Evolutionary conservation across 345 rosid genomes (phyloP), one percentile per base, ranked within the genome.

Genomic region (Erucastrum elatum): DNA sequence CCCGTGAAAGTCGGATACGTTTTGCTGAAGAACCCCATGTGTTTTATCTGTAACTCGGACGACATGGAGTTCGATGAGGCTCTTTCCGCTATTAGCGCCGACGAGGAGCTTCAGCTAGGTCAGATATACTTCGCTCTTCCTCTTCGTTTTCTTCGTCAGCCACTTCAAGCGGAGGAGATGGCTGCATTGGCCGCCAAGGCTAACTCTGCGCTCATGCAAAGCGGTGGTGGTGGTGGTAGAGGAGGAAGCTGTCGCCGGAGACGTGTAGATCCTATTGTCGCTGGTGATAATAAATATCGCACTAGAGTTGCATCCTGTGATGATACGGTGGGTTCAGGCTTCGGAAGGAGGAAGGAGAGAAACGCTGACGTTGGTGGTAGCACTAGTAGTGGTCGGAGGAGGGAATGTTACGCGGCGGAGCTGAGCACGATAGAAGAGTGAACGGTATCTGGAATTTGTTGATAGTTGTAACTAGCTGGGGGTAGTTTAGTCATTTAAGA

Each of bases 141-240:
- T 3, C 70, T 93, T 76, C 84, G 70, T 66, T 74, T 88, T 77
- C 79, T 95, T 60, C 84, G 81, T 64, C 91, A 80, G 63, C 94
- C 92, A 5, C 84, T 95, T 30, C 90, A 85, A 61, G 84, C 96
- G 0, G 92, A 91, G 72, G 94, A 95, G 72, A 93, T 95, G 99
- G 99, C 99, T 10, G 94, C 99, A 81, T 86, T 95, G 85, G 99
- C 99, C 0, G 97, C 93, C 9, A 93, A 90, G 83, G 99, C 99
- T 8, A 95, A 93, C 87, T 80, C 94, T 1, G 99, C 99, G 3
- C 78, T 95, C 46, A 80, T 75, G 83, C 25, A 76, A 30, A 53
- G 53, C 3, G 75, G 74, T 3, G 66, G 81, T 17, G 56, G 75
- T 13, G 69, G 53, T 46, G 53, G 41, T 37, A 30, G 33, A 30